Base-by-base conservation (phyloP, 768 basidiomycete genomes). In the Ephemerocybe angulata region DNA sequence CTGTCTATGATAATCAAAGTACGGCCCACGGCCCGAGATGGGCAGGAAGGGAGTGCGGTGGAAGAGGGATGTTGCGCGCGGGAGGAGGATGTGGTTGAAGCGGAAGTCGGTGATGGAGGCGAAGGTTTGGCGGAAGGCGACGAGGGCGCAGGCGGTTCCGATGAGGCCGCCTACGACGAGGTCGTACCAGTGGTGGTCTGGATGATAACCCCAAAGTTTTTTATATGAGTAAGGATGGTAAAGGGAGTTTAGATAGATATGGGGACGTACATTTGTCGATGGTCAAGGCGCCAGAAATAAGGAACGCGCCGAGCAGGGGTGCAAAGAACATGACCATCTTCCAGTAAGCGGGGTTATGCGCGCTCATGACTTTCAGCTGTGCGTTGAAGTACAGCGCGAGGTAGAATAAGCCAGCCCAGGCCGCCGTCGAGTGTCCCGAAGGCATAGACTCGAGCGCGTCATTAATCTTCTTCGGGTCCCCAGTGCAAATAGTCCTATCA, bases 301-400 rank as follows among this genome's bases (percentile, higher is more conserved):
- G 70, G 24, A 68, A 72, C 0, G 83, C 83, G 12, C 82, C 83
- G 35, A 81, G 74, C 4, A 85, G 58, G 22, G 82, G 83, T 4
- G 78, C 76, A 55, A 85, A 79, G 59, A 83, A 74, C 19, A 83
- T 58, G 54, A 84, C 67, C 76, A 55, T 80, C 65, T 84, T 84
- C 83, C 83, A 85, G 65, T 83, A 84, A 30, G 81, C 79, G 1
- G 81, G 78, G 57, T 82, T 80, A 63, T 81, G 77, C 17, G 81
- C 80, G 25, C 76, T 69, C 67, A 82, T 79, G 52, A 81, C 74
- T 63, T 85, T 85, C 54, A 86, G 72, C 58, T 82, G 79, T 3
- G 79, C 79, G 56, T 83, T 80, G 66, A 82, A 70, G 58, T 75
- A 77, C 8, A 76, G 65, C 2, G 75, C 60, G 22, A 82, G 69